These are phyloP conservation scores for Lachancea cidri DNA, from an alignment of 805 yeast genomes.

Conservation along the genomic window DNA sequence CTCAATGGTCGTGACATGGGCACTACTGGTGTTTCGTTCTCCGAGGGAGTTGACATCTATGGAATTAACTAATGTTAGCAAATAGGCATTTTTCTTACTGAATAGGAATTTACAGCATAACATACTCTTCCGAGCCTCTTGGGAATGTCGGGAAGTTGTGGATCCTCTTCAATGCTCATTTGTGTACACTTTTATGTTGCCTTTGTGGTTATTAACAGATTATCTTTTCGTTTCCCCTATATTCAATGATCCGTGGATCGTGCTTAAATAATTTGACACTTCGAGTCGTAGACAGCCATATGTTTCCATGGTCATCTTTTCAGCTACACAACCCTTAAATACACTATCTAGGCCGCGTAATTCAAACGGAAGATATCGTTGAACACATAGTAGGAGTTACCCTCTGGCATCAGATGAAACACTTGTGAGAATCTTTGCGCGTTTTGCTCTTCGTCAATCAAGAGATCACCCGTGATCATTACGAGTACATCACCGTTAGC, in stretches of 20 bases:
- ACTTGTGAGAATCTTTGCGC: constrained; percentile 97
- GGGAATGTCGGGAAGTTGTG: constrained; percentile 26
- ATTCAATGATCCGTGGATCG: neutral
- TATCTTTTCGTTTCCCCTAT: neutral
- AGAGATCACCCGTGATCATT: constrained; percentile 94
- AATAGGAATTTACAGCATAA: too few species aligned
- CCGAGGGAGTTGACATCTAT: neutral
- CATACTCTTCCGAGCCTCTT: constrained; percentile 23
- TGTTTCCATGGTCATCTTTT: neutral
- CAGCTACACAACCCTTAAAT: neutral
- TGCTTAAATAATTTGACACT: neutral
- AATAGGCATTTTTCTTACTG: too few species aligned
- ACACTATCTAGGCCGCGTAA: constrained; percentile 48
- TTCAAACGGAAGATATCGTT: constrained; percentile 96
- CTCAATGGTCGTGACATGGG: constrained; percentile 19
- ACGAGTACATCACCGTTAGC: constrained; percentile 90
- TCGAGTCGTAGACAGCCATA: neutral
- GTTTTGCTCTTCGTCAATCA: constrained; percentile 88
- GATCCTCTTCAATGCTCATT: neutral
- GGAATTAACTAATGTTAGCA: too few species aligned
- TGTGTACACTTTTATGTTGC: neutral
- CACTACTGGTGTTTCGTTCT: constrained; percentile 14
- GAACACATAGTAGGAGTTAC: constrained; percentile 84
- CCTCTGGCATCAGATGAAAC: constrained; percentile 94
- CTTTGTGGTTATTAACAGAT: neutral